These are phyloP conservation scores for Inonotus hispidus DNA, from an alignment of 1,284 basidiomycete species.

Conservation along the genomic window DNA sequence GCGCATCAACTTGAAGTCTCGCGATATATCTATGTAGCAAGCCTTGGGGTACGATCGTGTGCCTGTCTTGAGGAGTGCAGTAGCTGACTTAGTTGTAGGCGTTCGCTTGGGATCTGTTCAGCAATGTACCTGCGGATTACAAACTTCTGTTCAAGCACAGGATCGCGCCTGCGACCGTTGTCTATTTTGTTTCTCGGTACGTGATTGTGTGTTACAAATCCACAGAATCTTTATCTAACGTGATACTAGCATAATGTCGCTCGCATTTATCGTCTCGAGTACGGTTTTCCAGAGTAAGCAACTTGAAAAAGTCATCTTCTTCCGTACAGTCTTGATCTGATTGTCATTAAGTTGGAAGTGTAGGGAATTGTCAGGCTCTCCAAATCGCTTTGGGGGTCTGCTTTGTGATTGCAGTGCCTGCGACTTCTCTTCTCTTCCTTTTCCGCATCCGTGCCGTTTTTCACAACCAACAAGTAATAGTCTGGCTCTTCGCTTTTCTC, in stretches of 20 bases:
- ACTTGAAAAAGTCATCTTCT: background rate
- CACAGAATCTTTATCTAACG: background rate
- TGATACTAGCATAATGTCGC: slow-evolving; percentile 5
- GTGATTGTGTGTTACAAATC: background rate
- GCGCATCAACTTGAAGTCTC: slow-evolving; percentile 20
- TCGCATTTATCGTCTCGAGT: slow-evolving; percentile 12
- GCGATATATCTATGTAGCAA: slow-evolving; percentile 19
- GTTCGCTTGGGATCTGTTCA: slow-evolving; percentile 28
- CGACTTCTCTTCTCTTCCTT: slow-evolving; percentile 15
- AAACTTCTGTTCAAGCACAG: slow-evolving; percentile 20
- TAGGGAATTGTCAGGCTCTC: background rate
- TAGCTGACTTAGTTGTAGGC: slow-evolving; percentile 20
- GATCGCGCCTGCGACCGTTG: slow-evolving; percentile 21
- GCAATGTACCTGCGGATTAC: slow-evolving; percentile 24
- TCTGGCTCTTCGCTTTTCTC: slow-evolving; percentile 6
- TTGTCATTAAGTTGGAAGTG: background rate
- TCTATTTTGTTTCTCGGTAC: slow-evolving; percentile 28
- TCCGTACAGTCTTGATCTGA: background rate
- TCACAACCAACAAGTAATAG: background rate
- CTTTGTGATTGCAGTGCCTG: slow-evolving; percentile 4
- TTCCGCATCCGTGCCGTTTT: slow-evolving; percentile 18
- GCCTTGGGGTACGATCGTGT: slow-evolving; percentile 19
- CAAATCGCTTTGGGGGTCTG: background rate
- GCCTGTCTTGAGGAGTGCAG: background rate
- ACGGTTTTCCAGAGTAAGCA: slow-evolving; percentile 15